Evolutionary conservation across 2,329 filamentous ascomycete genomes (phyloP), one percentile per base, ranked within the genome.

Genomic region (Peltaster fructicola): DNA sequence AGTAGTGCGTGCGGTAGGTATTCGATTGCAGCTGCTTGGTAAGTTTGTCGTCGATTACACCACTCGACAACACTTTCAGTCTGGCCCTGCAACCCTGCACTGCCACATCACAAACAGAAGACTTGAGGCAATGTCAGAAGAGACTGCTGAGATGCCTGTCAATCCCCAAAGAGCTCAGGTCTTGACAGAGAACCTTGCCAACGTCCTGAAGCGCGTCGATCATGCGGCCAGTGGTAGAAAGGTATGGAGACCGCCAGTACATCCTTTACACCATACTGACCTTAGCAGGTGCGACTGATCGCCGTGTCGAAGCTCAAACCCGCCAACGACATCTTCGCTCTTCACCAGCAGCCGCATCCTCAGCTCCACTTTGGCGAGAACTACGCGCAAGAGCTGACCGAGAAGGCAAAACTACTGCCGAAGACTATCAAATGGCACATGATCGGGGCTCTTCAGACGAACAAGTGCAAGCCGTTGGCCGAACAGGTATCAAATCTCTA

Each of bases 231-330:
- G 30, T 14, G 35, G 31, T 25, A 30, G 38, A 9, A 22, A 32
- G 24, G 38, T 39, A 30, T 4, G 27, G 28, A n/a, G 10, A 12
- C 8, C 8, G 6, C 8, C 22, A 19, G 9, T 8, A 9, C 23
- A 20, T 24, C 12, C 30, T 26, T 29, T 26, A 41, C 14, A 15
- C 7, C 22, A 21, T 8, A 18, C 15, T n/a, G n/a, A n/a, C n/a
- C n/a, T n/a, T n/a, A n/a, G 22, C 38, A 80, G 73, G 67, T 85
- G 34, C 74, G 88, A 22, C 65, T 98, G 18, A 82, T 98, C 20
- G 85, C 88, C 14, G 88, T 98, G 24, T 93, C 84, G 19, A 98
- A 98, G 54, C 64, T 93, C 37, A 95, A 98, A 56, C 85, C 88
- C 8, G 80, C 73, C 30, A 78, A 78, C 42, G 88, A 98, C 50